Percentiles rank a stretch among this genome's conserved stretches.
phyloP scores from a whole-genome alignment of 176 grass and related monocot species.

The Puya raimondii region DNA sequence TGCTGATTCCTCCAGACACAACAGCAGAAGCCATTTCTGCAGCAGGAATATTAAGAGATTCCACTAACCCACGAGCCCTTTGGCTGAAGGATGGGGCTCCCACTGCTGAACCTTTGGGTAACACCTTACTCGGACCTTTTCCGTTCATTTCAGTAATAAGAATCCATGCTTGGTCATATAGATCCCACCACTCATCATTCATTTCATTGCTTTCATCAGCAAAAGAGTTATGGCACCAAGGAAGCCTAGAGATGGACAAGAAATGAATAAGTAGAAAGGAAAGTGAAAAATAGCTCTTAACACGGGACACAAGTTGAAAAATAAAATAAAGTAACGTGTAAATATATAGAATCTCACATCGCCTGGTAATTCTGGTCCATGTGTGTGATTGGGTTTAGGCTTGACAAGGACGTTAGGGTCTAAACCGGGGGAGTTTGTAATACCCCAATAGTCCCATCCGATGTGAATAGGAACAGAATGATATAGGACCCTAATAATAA shows the following conservation, averaged over 20 bases:
- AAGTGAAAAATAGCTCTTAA: constrained; percentile 10
- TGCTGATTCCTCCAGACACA: constrained; percentile 82
- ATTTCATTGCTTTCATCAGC: constrained; percentile 33
- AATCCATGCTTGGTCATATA: constrained; percentile 85
- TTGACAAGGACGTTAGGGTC: too few relatives aligned
- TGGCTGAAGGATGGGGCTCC: constrained; percentile 68
- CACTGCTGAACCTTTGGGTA: constrained; percentile 43
- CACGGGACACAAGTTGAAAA: not conserved
- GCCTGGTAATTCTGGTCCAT: too few relatives aligned
- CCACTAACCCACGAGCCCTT: constrained; percentile 89
- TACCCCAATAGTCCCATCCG: too few relatives aligned
- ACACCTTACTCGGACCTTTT: constrained; percentile 53
- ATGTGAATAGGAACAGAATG: too few relatives aligned
- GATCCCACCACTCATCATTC: constrained; percentile 57
- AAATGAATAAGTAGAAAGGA: constrained; percentile 3
- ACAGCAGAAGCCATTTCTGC: constrained; percentile 98
- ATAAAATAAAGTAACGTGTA: not conserved
- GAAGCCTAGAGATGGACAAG: constrained; percentile 33
- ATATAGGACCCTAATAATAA: too few relatives aligned
- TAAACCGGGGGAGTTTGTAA: too few relatives aligned
- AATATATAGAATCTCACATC: too few relatives aligned
- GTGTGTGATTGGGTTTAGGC: too few relatives aligned
- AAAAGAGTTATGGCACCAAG: constrained; percentile 41
- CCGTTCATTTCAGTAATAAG: constrained; percentile 70
- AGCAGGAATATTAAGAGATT: constrained; percentile 95